phyloP scores from a whole-genome alignment of 2,329 filamentous ascomycete genomes.

The Mycosphaerella sp. region DNA sequence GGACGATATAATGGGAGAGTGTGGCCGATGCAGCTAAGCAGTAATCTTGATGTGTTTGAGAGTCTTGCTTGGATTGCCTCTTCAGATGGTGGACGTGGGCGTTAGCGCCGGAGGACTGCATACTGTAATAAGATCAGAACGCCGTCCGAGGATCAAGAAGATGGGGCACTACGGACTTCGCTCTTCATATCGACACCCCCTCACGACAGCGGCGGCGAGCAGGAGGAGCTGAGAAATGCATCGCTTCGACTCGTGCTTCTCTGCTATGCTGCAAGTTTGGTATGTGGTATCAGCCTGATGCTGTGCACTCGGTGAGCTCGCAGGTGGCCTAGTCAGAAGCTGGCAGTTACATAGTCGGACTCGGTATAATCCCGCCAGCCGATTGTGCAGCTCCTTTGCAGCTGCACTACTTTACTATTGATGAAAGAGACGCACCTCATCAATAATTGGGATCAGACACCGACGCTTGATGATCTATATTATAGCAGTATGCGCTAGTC shows the following conservation, averaged over 20 bases:
- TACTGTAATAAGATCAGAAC: constrained; percentile 1
- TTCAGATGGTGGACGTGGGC: not conserved
- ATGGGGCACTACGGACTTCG: constrained; percentile 6
- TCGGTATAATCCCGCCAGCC: not conserved
- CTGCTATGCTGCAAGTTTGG: not conserved
- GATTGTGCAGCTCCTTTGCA: not conserved
- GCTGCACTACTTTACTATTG: not conserved
- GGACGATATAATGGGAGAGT: not conserved
- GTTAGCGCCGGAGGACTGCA: not conserved
- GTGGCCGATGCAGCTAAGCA: not conserved
- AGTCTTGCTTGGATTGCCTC: not conserved
- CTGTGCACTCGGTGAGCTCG: constrained; percentile 8
- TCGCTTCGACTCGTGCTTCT: constrained; percentile 11
- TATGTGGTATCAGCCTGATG: not conserved
- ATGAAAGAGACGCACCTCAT: too few relatives aligned
- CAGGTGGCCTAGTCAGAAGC: constrained; percentile 1
- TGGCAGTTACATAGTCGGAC: not conserved
- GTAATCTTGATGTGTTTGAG: not conserved
- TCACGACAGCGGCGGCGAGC: not conserved
- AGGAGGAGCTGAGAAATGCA: not conserved
- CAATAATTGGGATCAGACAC: too few relatives aligned
- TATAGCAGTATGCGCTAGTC: not conserved
- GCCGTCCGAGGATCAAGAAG: constrained; percentile 9
- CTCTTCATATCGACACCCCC: not conserved
- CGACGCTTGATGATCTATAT: not conserved